Conservation (phyloP, 805 yeast genomes). For the Lipomyces orientalis region DNA sequence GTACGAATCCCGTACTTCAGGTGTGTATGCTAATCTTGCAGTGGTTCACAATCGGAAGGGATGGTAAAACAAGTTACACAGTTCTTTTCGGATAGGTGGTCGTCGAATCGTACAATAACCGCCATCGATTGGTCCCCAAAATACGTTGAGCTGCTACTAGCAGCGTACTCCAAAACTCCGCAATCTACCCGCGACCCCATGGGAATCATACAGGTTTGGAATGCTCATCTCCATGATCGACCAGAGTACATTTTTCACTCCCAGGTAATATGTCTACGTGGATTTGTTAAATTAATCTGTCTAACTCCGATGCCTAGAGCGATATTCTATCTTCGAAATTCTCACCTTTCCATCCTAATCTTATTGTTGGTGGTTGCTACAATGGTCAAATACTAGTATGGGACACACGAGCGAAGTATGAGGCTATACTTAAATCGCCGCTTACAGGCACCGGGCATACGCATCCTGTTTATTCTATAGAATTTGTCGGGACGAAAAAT, state of each 20-base stretch:
- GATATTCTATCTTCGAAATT: slow-evolving; percentile 51
- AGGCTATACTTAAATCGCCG: slow-evolving; percentile 46
- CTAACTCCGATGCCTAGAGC: slow-evolving; percentile 39
- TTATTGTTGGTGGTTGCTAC: slow-evolving; percentile 54
- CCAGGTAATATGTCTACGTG: slow-evolving; percentile 34
- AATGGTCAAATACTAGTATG: slow-evolving; percentile 60
- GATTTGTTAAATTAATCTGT: background rate
- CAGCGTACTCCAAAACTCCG: slow-evolving; percentile 42
- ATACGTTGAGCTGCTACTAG: slow-evolving; percentile 47
- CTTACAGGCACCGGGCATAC: slow-evolving; percentile 45
- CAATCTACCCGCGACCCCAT: slow-evolving; percentile 38
- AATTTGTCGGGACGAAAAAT: slow-evolving; percentile 41
- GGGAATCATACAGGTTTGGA: slow-evolving; percentile 49
- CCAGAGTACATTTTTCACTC: slow-evolving; percentile 54
- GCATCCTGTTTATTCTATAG: slow-evolving; percentile 45
- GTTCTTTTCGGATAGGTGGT: slow-evolving; percentile 34
- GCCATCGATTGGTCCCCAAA: slow-evolving; percentile 48
- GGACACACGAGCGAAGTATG: slow-evolving; percentile 50
- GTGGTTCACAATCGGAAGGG: slow-evolving; percentile 26
- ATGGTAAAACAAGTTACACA: slow-evolving; percentile 35
- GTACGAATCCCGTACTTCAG: background rate
- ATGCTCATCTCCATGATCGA: slow-evolving; percentile 41
- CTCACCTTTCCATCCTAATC: slow-evolving; percentile 49
- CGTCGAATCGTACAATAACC: slow-evolving; percentile 43
- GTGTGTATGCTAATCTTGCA: slow-evolving; percentile 3